Percentiles rank a stretch among this genome's conserved stretches.
phyloP scores from a whole-genome alignment of 73 alveolate genomes.

The Stentor coeruleus region DNA sequence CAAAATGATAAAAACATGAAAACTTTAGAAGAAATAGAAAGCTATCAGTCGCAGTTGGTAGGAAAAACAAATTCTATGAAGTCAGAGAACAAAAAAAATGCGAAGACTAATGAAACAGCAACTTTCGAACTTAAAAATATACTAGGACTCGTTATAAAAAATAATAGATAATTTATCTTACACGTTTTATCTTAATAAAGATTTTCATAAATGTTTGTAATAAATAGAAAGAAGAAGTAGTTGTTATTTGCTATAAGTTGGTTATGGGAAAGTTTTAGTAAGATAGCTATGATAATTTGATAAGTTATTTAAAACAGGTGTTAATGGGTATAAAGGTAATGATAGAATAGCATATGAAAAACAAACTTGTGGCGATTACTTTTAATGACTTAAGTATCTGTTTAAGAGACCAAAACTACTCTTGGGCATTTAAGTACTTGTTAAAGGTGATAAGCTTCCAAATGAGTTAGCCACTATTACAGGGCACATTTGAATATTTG shows the following conservation, averaged over 20 bases:
- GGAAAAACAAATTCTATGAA: too few species aligned
- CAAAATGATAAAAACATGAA: too few species aligned
- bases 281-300: not conserved
- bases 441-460: not conserved
- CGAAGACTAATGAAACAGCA: too few species aligned
- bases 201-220: too few species aligned
- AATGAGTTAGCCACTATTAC: not conserved
- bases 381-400: not conserved
- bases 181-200: too few species aligned
- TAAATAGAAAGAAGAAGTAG: not conserved
- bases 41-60: too few species aligned
- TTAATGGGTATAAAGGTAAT: not conserved
- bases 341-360: not conserved
- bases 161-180: too few species aligned
- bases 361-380: not conserved
- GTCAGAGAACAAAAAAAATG: too few species aligned
- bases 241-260: not conserved
- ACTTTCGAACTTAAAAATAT: too few species aligned
- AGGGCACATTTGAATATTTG: conserved; percentile 8
- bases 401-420: not conserved
- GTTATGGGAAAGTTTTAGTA: not conserved
- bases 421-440: not conserved
- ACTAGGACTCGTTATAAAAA: too few species aligned
- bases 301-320: not conserved
- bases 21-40: too few species aligned